A percentile compares a stretch with the other conserved stretches of the same genome.
Evolutionary conservation across 345 rosid species (phyloP).

Genomic region (Eucalyptus paniculata): DNA sequence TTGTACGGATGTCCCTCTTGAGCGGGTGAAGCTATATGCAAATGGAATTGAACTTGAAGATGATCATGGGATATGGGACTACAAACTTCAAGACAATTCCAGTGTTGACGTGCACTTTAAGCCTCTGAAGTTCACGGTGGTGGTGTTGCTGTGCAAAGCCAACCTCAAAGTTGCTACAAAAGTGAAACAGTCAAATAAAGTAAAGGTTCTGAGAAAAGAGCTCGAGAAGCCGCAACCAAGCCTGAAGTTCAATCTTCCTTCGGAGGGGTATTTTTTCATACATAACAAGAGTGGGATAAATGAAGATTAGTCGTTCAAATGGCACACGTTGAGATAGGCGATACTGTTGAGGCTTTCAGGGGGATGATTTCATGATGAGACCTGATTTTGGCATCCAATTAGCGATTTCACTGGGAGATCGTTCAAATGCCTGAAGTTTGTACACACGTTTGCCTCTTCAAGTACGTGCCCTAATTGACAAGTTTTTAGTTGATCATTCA

Average conservation of each 20-base stretch:
- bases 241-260: slow-evolving; percentile 6
- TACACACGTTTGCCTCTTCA: background rate
- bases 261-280: slow-evolving; percentile 23
- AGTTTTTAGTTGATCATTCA: background rate
- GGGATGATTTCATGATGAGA: background rate
- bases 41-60: slow-evolving; percentile 19
- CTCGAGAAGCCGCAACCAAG: slow-evolving; percentile 9
- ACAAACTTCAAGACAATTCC: slow-evolving; percentile 9
- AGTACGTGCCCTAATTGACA: background rate
- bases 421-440: too few species aligned
- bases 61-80: slow-evolving; percentile 1
- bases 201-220: slow-evolving; percentile 12
- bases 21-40: slow-evolving; percentile 10
- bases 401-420: background rate
- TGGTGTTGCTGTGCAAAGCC: slow-evolving; percentile 9
- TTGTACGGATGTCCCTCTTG: slow-evolving; percentile 12
- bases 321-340: slow-evolving; percentile 17
- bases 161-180: slow-evolving; percentile 3
- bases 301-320: slow-evolving; percentile 17
- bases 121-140: slow-evolving; percentile 19
- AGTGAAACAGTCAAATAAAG: slow-evolving; percentile 9
- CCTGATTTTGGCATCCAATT: background rate
- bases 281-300: slow-evolving; percentile 25
- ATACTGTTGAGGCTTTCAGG: slow-evolving; percentile 13
- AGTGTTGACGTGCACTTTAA: slow-evolving; percentile 13